Evolutionary conservation across 768 basidiomycete genomes (phyloP).

Genomic region (Amanita phalloides): DNA sequence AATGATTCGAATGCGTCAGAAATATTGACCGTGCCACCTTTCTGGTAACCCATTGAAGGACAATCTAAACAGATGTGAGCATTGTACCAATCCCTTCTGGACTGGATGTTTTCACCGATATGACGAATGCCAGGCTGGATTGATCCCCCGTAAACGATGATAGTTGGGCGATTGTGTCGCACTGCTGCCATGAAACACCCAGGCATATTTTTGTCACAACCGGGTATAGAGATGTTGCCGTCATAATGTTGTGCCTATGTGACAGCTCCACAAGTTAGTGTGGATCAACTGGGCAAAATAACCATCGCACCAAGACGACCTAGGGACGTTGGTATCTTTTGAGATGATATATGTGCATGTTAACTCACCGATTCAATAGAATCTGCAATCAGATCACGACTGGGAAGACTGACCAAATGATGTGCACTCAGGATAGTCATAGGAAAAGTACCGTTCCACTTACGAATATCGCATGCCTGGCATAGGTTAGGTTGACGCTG

Average conservation of each 20-base stretch:
- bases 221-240: constrained; percentile 77
- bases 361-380: constrained; percentile 67
- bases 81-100: background rate
- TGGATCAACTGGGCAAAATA: background rate
- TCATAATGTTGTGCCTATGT: constrained; percentile 79
- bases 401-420: constrained; percentile 51
- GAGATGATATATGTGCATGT: background rate
- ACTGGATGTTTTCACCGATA: constrained; percentile 27
- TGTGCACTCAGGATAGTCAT: constrained; percentile 68
- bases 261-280: background rate
- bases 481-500: background rate
- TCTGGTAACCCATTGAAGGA: constrained; percentile 63
- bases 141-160: constrained; percentile 82
- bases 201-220: constrained; percentile 92
- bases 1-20: constrained; percentile 81
- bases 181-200: constrained; percentile 81
- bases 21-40: constrained; percentile 79
- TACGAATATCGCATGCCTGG: constrained; percentile 84
- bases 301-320: constrained; percentile 41
- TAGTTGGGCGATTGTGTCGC: constrained; percentile 80
- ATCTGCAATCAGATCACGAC: constrained; percentile 83
- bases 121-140: constrained; percentile 70
- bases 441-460: constrained; percentile 45
- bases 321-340: constrained; percentile 12
- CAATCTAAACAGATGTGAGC: constrained; percentile 38